Percentiles rank a stretch among this genome's conserved stretches.
Evolutionary conservation across 306 rosid genomes (phyloP).

Genomic region (Carpinus fangiana): DNA sequence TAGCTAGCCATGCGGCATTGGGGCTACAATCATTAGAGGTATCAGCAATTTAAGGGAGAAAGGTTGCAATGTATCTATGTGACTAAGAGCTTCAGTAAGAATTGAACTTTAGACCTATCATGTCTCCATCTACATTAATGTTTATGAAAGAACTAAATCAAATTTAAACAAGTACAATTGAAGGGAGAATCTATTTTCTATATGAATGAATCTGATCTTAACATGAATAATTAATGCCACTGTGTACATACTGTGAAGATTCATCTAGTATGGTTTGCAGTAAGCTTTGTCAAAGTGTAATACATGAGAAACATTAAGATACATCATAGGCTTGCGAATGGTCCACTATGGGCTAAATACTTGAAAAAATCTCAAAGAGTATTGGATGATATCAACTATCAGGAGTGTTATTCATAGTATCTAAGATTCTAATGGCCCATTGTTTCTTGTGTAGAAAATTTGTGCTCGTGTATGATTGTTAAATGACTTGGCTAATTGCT

Average conservation of each 20-base stretch:
- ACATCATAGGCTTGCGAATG: not conserved
- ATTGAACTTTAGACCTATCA: not conserved
- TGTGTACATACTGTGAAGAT: not conserved
- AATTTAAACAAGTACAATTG: not conserved
- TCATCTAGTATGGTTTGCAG: not conserved
- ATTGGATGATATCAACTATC: not conserved
- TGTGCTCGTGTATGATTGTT: not conserved
- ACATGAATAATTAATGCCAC: not conserved
- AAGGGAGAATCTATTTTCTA: constrained; percentile 1
- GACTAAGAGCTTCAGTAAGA: not conserved
- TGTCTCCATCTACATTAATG: not conserved
- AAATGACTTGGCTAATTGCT: not conserved
- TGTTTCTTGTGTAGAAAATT: not conserved
- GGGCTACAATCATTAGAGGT: not conserved
- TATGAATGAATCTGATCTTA: not conserved
- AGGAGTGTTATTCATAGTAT: not conserved
- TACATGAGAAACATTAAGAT: not conserved
- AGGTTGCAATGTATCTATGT: not conserved
- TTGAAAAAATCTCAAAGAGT: not conserved
- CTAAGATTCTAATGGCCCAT: not conserved
- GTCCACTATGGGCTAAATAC: not conserved
- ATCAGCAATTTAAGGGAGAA: not conserved
- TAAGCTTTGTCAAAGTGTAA: not conserved
- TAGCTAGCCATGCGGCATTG: not conserved
- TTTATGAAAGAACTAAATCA: not conserved